phyloP scores from a whole-genome alignment of 352 stramenopile genomes.

The Phytophthora melonis region DNA sequence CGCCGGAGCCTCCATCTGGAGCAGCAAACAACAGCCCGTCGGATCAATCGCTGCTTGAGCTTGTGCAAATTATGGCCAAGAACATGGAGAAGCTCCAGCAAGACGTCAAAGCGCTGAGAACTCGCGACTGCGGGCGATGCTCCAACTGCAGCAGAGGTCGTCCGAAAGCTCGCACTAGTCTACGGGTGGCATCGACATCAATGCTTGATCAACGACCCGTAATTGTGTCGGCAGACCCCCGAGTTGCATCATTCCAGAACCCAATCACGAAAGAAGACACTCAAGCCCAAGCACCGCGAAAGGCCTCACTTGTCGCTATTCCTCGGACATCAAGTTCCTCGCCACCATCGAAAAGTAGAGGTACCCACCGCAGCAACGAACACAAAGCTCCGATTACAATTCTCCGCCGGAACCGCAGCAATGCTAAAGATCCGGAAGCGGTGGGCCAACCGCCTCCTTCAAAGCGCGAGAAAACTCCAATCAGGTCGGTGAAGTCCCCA shows the following conservation, averaged over 20 bases:
- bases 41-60: neutral
- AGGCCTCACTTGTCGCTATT: neutral
- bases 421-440: neutral
- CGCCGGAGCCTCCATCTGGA: neutral
- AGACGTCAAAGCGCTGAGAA: neutral
- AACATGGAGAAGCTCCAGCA: neutral
- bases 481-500: neutral
- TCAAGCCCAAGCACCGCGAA: neutral
- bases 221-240: neutral
- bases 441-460: neutral
- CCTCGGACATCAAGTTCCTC: neutral
- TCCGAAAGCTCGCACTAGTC: neutral
- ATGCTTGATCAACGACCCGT: neutral
- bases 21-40: neutral
- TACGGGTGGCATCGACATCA: neutral
- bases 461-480: neutral
- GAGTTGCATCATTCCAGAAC: neutral
- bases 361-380: neutral
- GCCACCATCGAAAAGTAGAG: neutral
- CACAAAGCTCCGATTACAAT: neutral
- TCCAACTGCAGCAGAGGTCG: neutral
- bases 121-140: neutral
- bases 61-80: constrained; percentile 1
- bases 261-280: neutral
- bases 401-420: neutral